Evolutionary conservation across 768 basidiomycete genomes (phyloP), one percentile per base, ranked within the genome.

Genomic region (Trametes villosa): DNA sequence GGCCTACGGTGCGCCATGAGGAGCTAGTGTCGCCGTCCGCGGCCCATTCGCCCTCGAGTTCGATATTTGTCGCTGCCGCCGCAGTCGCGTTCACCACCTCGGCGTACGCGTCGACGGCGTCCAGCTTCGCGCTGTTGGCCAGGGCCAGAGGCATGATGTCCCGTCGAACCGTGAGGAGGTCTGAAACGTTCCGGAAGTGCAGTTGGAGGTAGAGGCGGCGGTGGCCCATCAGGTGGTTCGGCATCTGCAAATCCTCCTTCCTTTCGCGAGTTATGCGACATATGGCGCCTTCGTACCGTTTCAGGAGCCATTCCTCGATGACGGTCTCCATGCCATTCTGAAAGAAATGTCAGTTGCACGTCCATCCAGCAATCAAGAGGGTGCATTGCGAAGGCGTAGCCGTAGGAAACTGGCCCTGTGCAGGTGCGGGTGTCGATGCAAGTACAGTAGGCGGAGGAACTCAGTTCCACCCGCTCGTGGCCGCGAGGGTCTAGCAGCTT

Each of bases 151-250:
- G 96, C 45, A 93, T 81, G 38, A 99, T 76, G 31, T 98, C 96
- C 50, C 94, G 86, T 59, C 95, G 83, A 33, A 98, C 93, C 1
- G 85, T 69, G 53, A 97, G 85, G 9, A 99, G 86, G 70, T 98
- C 96, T 1, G 89, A 86, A n/a, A 97, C 89, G 70, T 98, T 98
- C 53, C 91, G 84, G 74, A 98, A 99, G 68, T 83, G 87, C 2
- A 98, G 82, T 67, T 92, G 91, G 45, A 98, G 86, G 68, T 90
- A 96, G 20, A 95, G 82, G 29, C 93, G 86, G 27, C 86, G 88
- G 69, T 97, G 91, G n/a, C 95, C 95, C 81, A 98, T 86, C 12
- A 99, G 83, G 71, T 99, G 97, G 71, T 99, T 99, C 1, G 97
- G 97, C 71, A 96, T 74, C 66, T 94, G 87, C 60, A 98, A 85